Evolutionary conservation across 345 rosid genomes (phyloP), one percentile per base, ranked within the genome.

Genomic region (Pistacia vera): DNA sequence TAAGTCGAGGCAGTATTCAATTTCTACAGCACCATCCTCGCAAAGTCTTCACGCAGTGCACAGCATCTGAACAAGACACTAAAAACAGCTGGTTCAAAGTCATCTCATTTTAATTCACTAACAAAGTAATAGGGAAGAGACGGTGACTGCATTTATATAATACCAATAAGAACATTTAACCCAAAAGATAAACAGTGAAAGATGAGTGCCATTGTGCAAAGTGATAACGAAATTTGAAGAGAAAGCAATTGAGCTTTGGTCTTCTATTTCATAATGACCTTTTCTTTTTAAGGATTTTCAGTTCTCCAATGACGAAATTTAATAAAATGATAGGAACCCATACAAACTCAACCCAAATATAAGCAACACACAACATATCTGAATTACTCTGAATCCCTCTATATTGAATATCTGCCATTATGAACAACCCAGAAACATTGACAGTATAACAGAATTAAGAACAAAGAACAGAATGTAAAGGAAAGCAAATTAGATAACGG

Each of bases 11-110:
- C 95, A 67, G 84, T 80, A 4, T 81, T 86, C 97, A 96, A 75
- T 78, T 73, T 38, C 80, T 81, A 83, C 93, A 80, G 85, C 98
- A 93, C 54, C 99, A 91, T 49, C 98, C 99, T 54, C 84, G 78
- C 48, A 92, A 82, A 85, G 82, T 76, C 75, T 77, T 79, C 56
- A 87, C 63, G 70, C 98, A 93, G 48, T 80, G 57, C 30, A 78
- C 97, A 93, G 79, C 97, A 91, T 76, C 99, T 93, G 91, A 65
- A 83, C 58, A 20, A 38, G 63, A 75, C 48, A 80, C 28, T 20
- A 13, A 1, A 9, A 13, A 41, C 11, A 52, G 11, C 33, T 30
- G 13, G 33, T 41, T 16, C 18, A 33, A 36, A 49, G 1, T 12
- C 10, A 8, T 7, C 35, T 25, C 18, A 4, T 52, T 49, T 3